Evolutionary conservation across 2,329 filamentous ascomycete species (phyloP).

Genomic region (Didymella pinodella): DNA sequence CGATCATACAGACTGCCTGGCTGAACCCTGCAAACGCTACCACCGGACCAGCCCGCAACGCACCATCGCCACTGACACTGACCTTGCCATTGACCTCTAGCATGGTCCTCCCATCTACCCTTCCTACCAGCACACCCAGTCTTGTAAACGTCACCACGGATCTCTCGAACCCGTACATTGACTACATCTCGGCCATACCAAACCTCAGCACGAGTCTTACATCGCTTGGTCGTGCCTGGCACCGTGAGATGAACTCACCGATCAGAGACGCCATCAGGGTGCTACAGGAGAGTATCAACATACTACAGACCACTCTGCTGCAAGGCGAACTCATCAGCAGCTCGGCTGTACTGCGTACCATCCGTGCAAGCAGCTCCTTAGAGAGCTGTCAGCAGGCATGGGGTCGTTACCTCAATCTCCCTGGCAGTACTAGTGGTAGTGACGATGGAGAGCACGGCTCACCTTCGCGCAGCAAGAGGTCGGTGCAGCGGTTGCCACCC

Average conservation of each 20-base stretch:
- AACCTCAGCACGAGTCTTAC: slow-evolving; percentile 41
- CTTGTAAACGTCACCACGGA: slow-evolving; percentile 28
- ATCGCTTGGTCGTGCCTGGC: slow-evolving; percentile 46
- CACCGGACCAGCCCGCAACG: slow-evolving; percentile 14
- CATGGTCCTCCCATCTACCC: slow-evolving; percentile 21
- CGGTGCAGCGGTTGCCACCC: slow-evolving; percentile 17
- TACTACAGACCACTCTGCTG: slow-evolving; percentile 43
- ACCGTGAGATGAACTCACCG: slow-evolving; percentile 49
- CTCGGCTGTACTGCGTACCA: slow-evolving; percentile 45
- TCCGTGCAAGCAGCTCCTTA: slow-evolving; percentile 45
- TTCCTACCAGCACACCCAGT: slow-evolving; percentile 25
- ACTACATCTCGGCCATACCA: slow-evolving; percentile 42
- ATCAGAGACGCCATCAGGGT: slow-evolving; percentile 42
- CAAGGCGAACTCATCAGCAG: slow-evolving; percentile 35
- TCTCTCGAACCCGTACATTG: slow-evolving; percentile 36
- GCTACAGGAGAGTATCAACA: slow-evolving; percentile 41
- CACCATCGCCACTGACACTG: slow-evolving; percentile 17
- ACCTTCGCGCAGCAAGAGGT: slow-evolving; percentile 4
- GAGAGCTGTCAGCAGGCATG: slow-evolving; percentile 45
- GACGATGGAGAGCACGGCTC: slow-evolving; percentile 2
- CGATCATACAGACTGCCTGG: slow-evolving; percentile 27
- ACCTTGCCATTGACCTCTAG: slow-evolving; percentile 31
- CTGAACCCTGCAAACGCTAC: slow-evolving; percentile 21
- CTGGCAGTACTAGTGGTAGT: slow-evolving; percentile 22
- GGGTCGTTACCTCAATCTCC: slow-evolving; percentile 44